These are phyloP conservation scores for Fusarium newnesense DNA, from an alignment of 2,329 filamentous ascomycete species.

Conservation along the genomic window DNA sequence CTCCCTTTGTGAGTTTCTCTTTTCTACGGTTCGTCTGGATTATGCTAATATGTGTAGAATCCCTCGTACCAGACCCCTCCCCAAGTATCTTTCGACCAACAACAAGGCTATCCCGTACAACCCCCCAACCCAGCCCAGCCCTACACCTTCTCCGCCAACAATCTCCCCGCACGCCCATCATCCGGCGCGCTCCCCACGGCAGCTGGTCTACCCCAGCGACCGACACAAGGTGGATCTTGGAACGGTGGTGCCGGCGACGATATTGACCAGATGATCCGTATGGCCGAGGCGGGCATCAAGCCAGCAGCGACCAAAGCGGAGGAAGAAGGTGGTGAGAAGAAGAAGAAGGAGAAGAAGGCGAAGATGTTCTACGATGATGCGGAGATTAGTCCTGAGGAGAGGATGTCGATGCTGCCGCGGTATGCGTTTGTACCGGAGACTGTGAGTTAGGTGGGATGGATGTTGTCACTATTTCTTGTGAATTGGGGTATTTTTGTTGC, in stretches of 20 bases:
- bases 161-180: constrained; percentile 58
- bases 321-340: constrained; percentile 61
- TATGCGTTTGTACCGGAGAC: constrained; percentile 68
- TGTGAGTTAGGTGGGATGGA: constrained; percentile 28
- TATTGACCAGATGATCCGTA: constrained; percentile 72
- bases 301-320: constrained; percentile 53
- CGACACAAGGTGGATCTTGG: constrained; percentile 50
- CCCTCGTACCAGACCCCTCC: constrained; percentile 47
- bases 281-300: constrained; percentile 70
- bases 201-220: constrained; percentile 57
- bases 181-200: constrained; percentile 52
- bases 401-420: constrained; percentile 80
- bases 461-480: neutral
- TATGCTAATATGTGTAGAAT: constrained; percentile 48
- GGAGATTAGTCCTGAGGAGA: constrained; percentile 86
- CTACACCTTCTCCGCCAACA: constrained; percentile 53
- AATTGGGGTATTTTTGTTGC: constrained; percentile 28
- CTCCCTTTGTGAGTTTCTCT: constrained; percentile 65
- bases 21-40: accelerated
- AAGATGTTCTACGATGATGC: constrained; percentile 86
- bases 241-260: constrained; percentile 61
- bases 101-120: constrained; percentile 41
- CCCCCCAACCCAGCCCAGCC: constrained; percentile 35
- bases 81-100: constrained; percentile 37
- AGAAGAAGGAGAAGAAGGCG: constrained; percentile 75